Evolutionary conservation across 768 basidiomycete genomes (phyloP).

Genomic region (Hypholoma sublateritium): DNA sequence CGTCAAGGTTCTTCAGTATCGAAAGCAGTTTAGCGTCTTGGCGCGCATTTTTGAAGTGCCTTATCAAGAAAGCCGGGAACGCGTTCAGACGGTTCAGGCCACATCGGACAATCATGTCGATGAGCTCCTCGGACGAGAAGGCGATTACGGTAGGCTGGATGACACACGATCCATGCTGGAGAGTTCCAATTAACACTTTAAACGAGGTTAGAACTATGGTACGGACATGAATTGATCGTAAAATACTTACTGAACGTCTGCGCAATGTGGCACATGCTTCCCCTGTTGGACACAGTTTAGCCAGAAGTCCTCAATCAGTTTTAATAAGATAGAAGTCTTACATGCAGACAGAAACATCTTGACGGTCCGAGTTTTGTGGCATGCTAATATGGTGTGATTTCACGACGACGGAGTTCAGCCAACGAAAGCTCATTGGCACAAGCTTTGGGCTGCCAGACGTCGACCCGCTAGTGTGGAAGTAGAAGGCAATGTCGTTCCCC

Average conservation of each 20-base stretch:
- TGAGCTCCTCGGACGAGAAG: conserved; percentile 67
- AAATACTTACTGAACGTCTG: conserved; percentile 67
- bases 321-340: conserved; percentile 35
- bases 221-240: conserved; percentile 22
- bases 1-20: conserved; percentile 54
- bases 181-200: conserved; percentile 66
- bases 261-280: conserved; percentile 82
- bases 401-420: conserved; percentile 60
- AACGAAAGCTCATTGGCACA: conserved; percentile 66
- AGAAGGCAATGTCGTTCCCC: conserved; percentile 51
- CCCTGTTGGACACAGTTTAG: conserved; percentile 47
- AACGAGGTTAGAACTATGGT: conserved; percentile 22
- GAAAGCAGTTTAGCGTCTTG: conserved; percentile 60
- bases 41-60: conserved; percentile 60
- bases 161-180: conserved; percentile 73
- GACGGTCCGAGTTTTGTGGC: conserved; percentile 48
- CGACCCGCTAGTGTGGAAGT: conserved; percentile 82
- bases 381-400: conserved; percentile 56
- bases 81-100: conserved; percentile 75
- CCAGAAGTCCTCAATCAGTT: conserved; percentile 25
- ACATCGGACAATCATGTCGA: conserved; percentile 68
- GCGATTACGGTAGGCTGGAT: conserved; percentile 67
- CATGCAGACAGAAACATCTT: conserved; percentile 76
- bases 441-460: conserved; percentile 85
- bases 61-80: conserved; percentile 68